Base-by-base conservation (phyloP, 108 stramenopile genomes). In the Cylindrotheca fusiformis region DNA sequence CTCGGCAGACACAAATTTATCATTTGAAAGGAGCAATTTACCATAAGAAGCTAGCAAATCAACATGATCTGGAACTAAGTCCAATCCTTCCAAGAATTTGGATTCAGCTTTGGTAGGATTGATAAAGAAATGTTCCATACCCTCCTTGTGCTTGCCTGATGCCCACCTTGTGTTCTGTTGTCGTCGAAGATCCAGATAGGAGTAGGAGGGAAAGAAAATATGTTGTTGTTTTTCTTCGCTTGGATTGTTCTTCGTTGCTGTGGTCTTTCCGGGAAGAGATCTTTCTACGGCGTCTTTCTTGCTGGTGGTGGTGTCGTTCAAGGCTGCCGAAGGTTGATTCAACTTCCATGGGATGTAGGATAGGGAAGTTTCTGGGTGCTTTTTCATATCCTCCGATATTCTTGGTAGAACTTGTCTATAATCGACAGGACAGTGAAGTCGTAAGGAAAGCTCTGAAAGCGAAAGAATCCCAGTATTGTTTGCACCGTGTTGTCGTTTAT, bases 31-130 rank as follows among this genome's bases (percentile, higher is more conserved):
- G 14, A 41, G 56, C 49, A 68, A 47, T 58, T 60, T 65, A 8
- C 26, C 61, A 32, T 52, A 36, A 17, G 65, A 60, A n/a, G 61
- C 12, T 45, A 67, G 49, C 22, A 66, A 45, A 30, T 36, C 48
- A 17, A 63, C 19, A 30, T 75, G 74, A 49, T 67, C 56, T 0
- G 74, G 67, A n/a, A 68, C 66, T 33, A 75, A 55, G 22, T 75
- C 61, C 36, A 75, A 32, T 3, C 65, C 74, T 48, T 75, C 27
- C 48, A 60, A 26, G 29, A 41, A 68, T 5, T 36, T 30, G 0
- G 18, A 8, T 4, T 66, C 32, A 6, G 73, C 66, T 24, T 61
- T 74, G 32, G 21, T 25, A 19, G 56, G 33, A 28, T 61, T 53
- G 22, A 48, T 1, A 24, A 48, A 63, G 8, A 52, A 25, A 1